Base-by-base conservation (phyloP, 345 rosid genomes). In the Melaleuca alternifolia region DNA sequence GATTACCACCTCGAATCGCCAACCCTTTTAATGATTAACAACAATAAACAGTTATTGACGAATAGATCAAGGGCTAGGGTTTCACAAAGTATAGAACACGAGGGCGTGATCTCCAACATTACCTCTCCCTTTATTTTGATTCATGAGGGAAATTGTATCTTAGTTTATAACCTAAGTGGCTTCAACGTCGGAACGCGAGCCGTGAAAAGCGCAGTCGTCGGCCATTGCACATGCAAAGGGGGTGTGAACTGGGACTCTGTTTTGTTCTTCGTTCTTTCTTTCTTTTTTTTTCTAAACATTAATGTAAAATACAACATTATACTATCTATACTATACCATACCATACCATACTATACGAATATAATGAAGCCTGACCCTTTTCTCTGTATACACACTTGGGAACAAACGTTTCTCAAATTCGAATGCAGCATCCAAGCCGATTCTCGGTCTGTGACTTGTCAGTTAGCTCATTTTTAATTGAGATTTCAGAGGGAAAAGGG, bases 31-130 rank as follows among this genome's bases (percentile, higher is more conserved):
- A 57, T 23, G 28, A 11, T 6, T 28, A 82, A 82, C 37, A 24
- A 82, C 84, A 51, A 82, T 82, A 50, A 83, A 7, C 57, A 83
- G 59, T 30, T 83, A 51, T 51, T 41, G 11, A 37, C 26, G 81
- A 37, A 71, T 10, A 37, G 37, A 71, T 71, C 20, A 75, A 48
- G 37, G 37, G 82, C 83, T 24, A 52, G 83, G 85, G 41, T 83
- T 87, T 83, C 75, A 59, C 18, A 65, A 81, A 84, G 82, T 81
- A 85, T 53, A 82, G 87, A 89, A 65, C 88, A 87, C 88, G 85
- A 87, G 82, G 88, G 86, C 71, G 89, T 56, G 53, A 82, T 57
- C 81, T 61, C 85, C 88, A 33, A 82, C 65, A 41, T 65, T 81
- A 54, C 86, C 59, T 53, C 86, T 82, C 52, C 11, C 71, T 54